Evolutionary conservation across 164 flowering plant species (phyloP).

Genomic region (Liquidambar formosana): DNA sequence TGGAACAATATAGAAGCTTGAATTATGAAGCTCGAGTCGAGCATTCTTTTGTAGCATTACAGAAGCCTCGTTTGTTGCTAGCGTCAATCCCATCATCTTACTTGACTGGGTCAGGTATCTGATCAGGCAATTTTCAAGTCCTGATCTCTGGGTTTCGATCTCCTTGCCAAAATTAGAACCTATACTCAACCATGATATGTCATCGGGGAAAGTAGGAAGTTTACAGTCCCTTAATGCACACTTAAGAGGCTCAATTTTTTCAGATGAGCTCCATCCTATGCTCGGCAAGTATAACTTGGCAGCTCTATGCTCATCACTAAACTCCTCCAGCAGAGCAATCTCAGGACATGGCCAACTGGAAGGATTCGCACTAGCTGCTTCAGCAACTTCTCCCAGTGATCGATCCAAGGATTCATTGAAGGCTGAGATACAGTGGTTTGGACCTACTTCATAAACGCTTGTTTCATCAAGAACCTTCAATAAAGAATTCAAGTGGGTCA

Average conservation of each 20-base stretch:
- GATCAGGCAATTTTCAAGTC: constrained; percentile 57
- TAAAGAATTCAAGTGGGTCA: constrained; percentile 45
- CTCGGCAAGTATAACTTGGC: constrained; percentile 49
- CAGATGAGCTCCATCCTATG: constrained; percentile 68
- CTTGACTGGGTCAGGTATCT: constrained; percentile 57
- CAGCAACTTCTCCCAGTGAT: constrained; percentile 41
- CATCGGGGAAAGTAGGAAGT: constrained; percentile 62
- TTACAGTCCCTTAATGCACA: constrained; percentile 40
- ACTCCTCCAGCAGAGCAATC: constrained; percentile 49
- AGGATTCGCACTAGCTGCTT: constrained; percentile 54
- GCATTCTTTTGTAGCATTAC: constrained; percentile 66
- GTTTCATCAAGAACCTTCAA: constrained; percentile 42
- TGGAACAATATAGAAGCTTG: constrained; percentile 56
- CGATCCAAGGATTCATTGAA: constrained; percentile 75
- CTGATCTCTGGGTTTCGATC: constrained; percentile 45
- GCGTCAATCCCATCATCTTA: constrained; percentile 47
- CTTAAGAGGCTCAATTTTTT: constrained; percentile 38
- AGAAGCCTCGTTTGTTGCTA: constrained; percentile 62
- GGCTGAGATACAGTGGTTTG: constrained; percentile 60
- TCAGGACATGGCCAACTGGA: constrained; percentile 88
- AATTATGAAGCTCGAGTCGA: constrained; percentile 54
- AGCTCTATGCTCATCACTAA: constrained; percentile 38
- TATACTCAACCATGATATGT: constrained; percentile 51
- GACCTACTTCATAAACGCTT: constrained; percentile 42
- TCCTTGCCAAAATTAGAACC: constrained; percentile 42